Percentiles rank a stretch among this genome's conserved stretches.
phyloP scores from a whole-genome alignment of 2,329 filamentous ascomycete genomes.

The Ceratocystis variospora region DNA sequence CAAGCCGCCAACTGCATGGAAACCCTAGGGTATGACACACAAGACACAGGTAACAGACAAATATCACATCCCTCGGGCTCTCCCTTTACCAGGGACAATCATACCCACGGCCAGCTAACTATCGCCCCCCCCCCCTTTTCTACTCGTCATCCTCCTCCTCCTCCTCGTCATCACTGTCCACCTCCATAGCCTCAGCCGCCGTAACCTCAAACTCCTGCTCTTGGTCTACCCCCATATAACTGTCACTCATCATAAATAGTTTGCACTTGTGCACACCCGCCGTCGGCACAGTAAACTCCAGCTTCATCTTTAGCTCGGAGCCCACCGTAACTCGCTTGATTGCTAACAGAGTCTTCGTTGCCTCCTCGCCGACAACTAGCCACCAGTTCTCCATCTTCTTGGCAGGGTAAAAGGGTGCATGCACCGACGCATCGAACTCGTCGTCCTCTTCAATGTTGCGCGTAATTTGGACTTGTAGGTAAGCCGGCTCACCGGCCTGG shows the following conservation, averaged over 20 bases:
- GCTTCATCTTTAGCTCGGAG: conserved; percentile 57
- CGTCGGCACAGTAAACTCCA: conserved; percentile 79
- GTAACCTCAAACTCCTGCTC: conserved; percentile 77
- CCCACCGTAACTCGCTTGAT: conserved; percentile 91
- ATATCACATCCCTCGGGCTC: neutral
- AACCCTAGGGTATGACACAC: neutral
- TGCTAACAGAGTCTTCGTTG: conserved; percentile 69
- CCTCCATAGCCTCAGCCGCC: conserved; percentile 86
- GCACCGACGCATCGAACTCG: conserved; percentile 64
- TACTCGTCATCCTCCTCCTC: conserved; percentile 31
- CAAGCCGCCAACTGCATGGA: neutral
- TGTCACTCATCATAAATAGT: conserved; percentile 91
- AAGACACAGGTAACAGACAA: neutral
- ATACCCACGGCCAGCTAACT: conserved; percentile 1
- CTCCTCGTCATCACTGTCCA: conserved; percentile 70
- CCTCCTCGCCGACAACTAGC: conserved; percentile 89
- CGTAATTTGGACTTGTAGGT: conserved; percentile 71
- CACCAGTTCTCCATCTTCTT: conserved; percentile 98
- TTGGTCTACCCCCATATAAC: conserved; percentile 93
- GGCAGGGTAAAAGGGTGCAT: conserved; percentile 84
- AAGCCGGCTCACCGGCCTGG: conserved; percentile 64
- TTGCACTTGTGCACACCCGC: conserved; percentile 78
- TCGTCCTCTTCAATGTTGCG: conserved; percentile 63
- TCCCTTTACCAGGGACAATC: neutral
- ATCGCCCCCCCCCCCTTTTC: conserved; percentile 22